A percentile compares a stretch with the other conserved stretches of the same genome.
phyloP scores from a whole-genome alignment of 139 green algal species.

The Deuterostichococcus epilithicus region DNA sequence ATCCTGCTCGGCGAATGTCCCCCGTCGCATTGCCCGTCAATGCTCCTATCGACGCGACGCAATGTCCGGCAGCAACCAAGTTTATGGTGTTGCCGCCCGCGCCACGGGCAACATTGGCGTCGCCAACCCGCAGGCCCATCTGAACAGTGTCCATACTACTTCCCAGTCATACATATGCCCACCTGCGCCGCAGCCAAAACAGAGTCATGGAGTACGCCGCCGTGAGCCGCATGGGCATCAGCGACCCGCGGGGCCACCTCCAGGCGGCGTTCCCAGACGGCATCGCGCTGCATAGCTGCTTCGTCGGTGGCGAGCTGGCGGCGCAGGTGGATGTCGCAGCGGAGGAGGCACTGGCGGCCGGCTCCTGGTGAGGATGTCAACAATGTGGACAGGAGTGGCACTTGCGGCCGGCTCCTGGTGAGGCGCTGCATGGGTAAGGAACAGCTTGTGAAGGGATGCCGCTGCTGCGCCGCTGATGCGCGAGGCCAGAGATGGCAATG shows the following conservation, averaged over 20 bases:
- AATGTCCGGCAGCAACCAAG: too few relatives aligned
- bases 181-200: neutral
- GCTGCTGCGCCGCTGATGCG: slow-evolving; percentile 10
- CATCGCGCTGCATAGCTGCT: slow-evolving; percentile 54
- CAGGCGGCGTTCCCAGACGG: slow-evolving; percentile 56
- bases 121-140: too few relatives aligned
- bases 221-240: slow-evolving; percentile 56
- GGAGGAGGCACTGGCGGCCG: slow-evolving; percentile 41
- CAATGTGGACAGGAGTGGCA: slow-evolving; percentile 23
- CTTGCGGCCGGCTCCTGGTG: slow-evolving; percentile 15
- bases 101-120: too few relatives aligned
- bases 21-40: too few relatives aligned
- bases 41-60: too few relatives aligned
- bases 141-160: too few relatives aligned
- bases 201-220: slow-evolving; percentile 61
- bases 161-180: too few relatives aligned
- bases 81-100: too few relatives aligned
- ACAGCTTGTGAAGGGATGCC: neutral
- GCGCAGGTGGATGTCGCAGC: slow-evolving; percentile 52
- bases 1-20: too few relatives aligned
- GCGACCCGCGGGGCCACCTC: slow-evolving; percentile 44
- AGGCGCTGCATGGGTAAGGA: slow-evolving; percentile 11
- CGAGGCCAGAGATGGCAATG: too few relatives aligned
- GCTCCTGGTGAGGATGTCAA: slow-evolving; percentile 14
- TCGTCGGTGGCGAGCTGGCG: slow-evolving; percentile 53